Evolutionary conservation across 1,284 basidiomycete genomes (phyloP).

Genomic region (Stygiomarasmius scandens): DNA sequence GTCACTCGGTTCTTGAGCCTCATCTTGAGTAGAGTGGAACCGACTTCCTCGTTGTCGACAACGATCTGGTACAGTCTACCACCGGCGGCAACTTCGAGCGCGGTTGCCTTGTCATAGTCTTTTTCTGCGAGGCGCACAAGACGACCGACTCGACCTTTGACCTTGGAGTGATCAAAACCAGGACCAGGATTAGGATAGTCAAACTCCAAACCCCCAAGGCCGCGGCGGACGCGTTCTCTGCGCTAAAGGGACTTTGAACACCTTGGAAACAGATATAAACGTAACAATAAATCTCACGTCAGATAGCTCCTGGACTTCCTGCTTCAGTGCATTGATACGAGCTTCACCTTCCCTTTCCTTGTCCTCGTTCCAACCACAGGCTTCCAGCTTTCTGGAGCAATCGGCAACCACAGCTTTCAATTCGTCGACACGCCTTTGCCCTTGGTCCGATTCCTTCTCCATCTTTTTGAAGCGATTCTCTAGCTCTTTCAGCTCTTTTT

Average conservation of each 20-base stretch:
- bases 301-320: conserved; percentile 58
- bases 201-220: conserved; percentile 81
- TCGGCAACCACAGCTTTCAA: conserved; percentile 67
- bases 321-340: conserved; percentile 59
- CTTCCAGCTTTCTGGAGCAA: conserved; percentile 55
- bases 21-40: conserved; percentile 82
- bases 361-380: conserved; percentile 80
- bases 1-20: conserved; percentile 89
- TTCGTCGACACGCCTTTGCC: conserved; percentile 66
- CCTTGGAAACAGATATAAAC: conserved; percentile 1
- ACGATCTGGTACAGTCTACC: conserved; percentile 94
- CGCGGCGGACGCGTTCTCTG: conserved; percentile 72
- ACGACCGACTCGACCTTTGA: conserved; percentile 93
- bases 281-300: conserved; percentile 55
- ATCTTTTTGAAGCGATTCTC: conserved; percentile 85
- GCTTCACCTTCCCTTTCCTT: conserved; percentile 71
- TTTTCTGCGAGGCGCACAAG: conserved; percentile 76
- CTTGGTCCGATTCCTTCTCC: conserved; percentile 81
- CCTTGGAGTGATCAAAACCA: conserved; percentile 84
- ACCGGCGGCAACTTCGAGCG: conserved; percentile 93
- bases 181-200: conserved; percentile 79
- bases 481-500: conserved; percentile 81
- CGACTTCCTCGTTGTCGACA: conserved; percentile 88
- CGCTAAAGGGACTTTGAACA: conserved; percentile 43
- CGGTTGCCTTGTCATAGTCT: conserved; percentile 82